Percentiles rank a stretch among this genome's conserved stretches.
Conservation (phyloP, 371 early-diverging fungal species). For the Haplosporangium sp. region DNA sequence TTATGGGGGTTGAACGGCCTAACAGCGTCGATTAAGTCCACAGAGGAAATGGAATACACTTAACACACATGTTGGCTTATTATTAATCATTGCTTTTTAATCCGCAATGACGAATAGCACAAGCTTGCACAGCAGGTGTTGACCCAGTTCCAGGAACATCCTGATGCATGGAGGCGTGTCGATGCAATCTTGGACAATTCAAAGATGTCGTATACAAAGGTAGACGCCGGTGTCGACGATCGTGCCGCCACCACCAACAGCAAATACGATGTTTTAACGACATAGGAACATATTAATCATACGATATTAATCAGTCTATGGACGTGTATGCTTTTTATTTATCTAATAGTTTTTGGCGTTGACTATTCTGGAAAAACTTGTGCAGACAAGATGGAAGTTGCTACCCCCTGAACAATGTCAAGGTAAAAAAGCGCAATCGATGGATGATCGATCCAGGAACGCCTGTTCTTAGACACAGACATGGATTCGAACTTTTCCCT, state of each 20-base stretch:
- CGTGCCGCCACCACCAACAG: no score
- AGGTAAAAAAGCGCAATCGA: constrained; percentile 61
- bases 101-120: constrained; percentile 66
- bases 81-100: not conserved
- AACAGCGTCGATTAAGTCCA: no score
- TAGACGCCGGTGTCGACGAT: constrained; percentile 41
- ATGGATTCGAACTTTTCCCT: not conserved
- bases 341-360: constrained; percentile 91
- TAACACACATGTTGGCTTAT: constrained; percentile 2
- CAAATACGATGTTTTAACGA: no score
- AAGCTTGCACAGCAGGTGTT: constrained; percentile 83
- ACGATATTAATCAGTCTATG: no score
- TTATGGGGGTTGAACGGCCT: no score
- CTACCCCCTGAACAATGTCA: constrained; percentile 91
- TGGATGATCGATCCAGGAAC: not conserved
- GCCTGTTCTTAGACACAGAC: not conserved
- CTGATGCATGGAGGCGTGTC: constrained; percentile 96
- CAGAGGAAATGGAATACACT: not conserved
- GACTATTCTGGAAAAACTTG: constrained; percentile 95
- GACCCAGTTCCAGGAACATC: constrained; percentile 96
- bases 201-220: constrained; percentile 87
- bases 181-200: constrained; percentile 95
- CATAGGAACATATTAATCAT: no score
- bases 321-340: not conserved
- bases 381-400: constrained; percentile 98